Evolutionary conservation across 768 basidiomycete species (phyloP).

Genomic region (Dentipellis sp.): DNA sequence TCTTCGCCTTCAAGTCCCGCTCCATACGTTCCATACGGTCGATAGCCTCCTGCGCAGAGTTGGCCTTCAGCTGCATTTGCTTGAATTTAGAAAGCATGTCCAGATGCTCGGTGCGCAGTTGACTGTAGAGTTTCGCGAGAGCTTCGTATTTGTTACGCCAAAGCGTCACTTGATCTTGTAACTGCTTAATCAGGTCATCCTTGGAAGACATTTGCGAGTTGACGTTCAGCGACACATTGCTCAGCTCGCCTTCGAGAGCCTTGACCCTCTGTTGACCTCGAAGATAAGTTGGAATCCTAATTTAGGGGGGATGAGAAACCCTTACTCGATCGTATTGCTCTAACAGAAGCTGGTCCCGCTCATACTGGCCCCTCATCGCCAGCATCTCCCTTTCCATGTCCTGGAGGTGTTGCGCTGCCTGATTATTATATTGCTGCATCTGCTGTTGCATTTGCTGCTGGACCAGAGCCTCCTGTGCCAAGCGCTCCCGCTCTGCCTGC

Average conservation of each 20-base stretch:
- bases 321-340: conserved; percentile 94
- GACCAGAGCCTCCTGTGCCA: conserved; percentile 57
- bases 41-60: conserved; percentile 95
- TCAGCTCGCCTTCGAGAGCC: conserved; percentile 85
- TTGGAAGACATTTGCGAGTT: conserved; percentile 83
- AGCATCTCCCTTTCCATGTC: conserved; percentile 89
- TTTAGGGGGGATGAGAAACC: conserved; percentile 8
- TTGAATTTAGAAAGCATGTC: conserved; percentile 98
- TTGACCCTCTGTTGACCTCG: conserved; percentile 69
- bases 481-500: conserved; percentile 81
- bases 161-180: conserved; percentile 92
- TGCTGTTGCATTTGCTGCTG: conserved; percentile 70
- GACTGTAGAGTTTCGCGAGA: conserved; percentile 95
- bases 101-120: conserved; percentile 92
- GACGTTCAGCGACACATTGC: conserved; percentile 64
- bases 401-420: conserved; percentile 62
- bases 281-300: not conserved
- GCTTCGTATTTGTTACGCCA: conserved; percentile 99
- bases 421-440: conserved; percentile 71
- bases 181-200: conserved; percentile 90
- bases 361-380: conserved; percentile 93
- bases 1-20: conserved; percentile 96
- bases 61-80: conserved; percentile 94
- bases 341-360: conserved; percentile 93
- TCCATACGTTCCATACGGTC: conserved; percentile 99